Percentiles rank a stretch among this genome's conserved stretches.
Evolutionary conservation across 2,329 filamentous ascomycete genomes (phyloP).

Genomic region (Exophiala lecanii-corni): DNA sequence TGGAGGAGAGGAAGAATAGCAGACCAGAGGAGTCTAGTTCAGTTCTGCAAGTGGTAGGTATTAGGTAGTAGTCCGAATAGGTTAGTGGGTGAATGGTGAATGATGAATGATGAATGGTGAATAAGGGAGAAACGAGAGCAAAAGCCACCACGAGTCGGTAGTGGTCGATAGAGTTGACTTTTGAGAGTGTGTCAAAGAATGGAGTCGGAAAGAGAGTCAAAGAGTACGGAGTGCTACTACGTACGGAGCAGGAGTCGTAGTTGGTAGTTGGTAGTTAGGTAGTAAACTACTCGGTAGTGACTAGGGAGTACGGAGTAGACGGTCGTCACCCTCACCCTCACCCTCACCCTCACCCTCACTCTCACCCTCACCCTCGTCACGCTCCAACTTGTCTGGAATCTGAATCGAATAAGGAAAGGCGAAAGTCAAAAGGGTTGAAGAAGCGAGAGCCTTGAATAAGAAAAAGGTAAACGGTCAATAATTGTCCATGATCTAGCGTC

Average conservation of each 20-base stretch:
- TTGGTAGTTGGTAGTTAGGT: no score
- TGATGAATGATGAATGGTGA: constrained; percentile 3
- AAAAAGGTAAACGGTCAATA: background rate
- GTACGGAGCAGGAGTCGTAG: no score
- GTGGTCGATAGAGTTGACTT: constrained; percentile 6
- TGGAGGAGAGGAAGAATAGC: background rate
- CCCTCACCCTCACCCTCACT: no score
- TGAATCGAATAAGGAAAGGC: constrained; percentile 1
- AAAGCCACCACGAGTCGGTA: constrained; percentile 8
- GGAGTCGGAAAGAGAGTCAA: background rate
- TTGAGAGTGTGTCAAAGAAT: background rate
- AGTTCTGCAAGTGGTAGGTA: background rate
- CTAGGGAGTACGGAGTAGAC: no score
- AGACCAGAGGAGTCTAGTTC: background rate
- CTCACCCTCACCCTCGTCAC: no score
- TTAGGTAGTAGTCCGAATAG: no score
- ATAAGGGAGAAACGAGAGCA: constrained; percentile 7
- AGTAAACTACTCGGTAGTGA: no score
- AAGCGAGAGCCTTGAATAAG: constrained; percentile 1
- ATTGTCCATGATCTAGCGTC: background rate
- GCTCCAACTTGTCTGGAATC: background rate
- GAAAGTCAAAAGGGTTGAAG: constrained; percentile 4
- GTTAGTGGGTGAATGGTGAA: no score
- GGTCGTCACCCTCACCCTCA: no score
- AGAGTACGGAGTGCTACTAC: no score